These are phyloP conservation scores for Microcyclosporella mali DNA, from an alignment of 2,329 filamentous ascomycete genomes.

Conservation along the genomic window DNA sequence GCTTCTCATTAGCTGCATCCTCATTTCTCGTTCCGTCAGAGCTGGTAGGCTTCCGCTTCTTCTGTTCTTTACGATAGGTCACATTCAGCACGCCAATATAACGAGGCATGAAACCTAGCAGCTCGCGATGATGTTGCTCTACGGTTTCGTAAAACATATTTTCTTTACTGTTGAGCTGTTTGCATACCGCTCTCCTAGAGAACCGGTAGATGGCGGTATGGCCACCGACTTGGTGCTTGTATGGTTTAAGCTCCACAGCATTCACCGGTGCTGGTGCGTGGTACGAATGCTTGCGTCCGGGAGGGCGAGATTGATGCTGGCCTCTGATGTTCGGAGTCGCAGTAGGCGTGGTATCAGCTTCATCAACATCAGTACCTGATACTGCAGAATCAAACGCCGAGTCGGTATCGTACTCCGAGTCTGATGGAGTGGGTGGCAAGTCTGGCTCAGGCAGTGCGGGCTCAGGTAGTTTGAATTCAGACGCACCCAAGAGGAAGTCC, in stretches of 20 bases:
- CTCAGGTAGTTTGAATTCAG: neutral
- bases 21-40: constrained; percentile 30
- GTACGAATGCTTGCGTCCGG: constrained; percentile 16
- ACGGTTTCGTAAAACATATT: constrained; percentile 99
- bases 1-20: constrained; percentile 14
- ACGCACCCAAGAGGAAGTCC: constrained; percentile 52
- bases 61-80: constrained; percentile 78
- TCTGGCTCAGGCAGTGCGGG: constrained; percentile 13
- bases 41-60: constrained; percentile 39
- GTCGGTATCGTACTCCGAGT: constrained; percentile 35
- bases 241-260: constrained; percentile 92
- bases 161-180: constrained; percentile 94
- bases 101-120: constrained; percentile 85
- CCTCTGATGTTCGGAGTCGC: constrained; percentile 27
- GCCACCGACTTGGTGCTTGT: constrained; percentile 93
- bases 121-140: constrained; percentile 80
- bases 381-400: constrained; percentile 47
- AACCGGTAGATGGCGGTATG: constrained; percentile 96
- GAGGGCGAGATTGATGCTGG: constrained; percentile 16
- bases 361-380: constrained; percentile 47
- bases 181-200: constrained; percentile 90
- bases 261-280: constrained; percentile 59
- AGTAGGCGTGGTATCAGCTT: constrained; percentile 22
- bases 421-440: constrained; percentile 20
- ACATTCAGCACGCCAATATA: constrained; percentile 98